Evolutionary conservation across 1,284 basidiomycete species (phyloP), one percentile per base, ranked within the genome.

Genomic region (Cutaneotrichosporon sp.): DNA sequence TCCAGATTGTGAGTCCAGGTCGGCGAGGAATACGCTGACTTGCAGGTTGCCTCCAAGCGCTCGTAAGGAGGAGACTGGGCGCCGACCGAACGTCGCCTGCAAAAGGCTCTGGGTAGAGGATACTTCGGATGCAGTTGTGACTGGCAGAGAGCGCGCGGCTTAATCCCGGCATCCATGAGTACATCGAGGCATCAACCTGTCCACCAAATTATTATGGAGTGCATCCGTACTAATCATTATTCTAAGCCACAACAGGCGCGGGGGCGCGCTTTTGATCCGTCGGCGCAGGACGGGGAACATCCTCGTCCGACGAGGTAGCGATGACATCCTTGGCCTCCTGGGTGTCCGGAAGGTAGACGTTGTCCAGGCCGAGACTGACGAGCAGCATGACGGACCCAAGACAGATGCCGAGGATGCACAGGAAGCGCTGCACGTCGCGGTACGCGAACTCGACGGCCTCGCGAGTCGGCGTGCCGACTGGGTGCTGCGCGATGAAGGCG

Each of bases 401-500:
- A 53, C 72, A 75, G 29, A 29, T 29, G 9, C 77, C 78, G 7
- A 69, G 65, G 52, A 75, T 76, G 46, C 68, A 67, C 16, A 78
- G 63, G 22, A 69, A 64, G 52, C 66, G 53, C 68, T 79, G 77
- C 0, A 71, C 71, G 46, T 74, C 63, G 27, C 69, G 59, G 58
- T 79, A 79, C 0, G 77, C 74, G 2, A 54, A 42, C 11, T 67
- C 63, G 29, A 76, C 67, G 1, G 75, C 78, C 22, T 65, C 64
- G 38, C 80, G 69, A 31, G 71, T 74, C 3, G 72, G 69, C 4
- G 75, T 76, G 8, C 77, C 78, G 5, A 71, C 63, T 1, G 76
- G 72, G 64, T 80, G 73, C 3, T 47, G 36, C 16, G 66, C 55
- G 24, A 72, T 70, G 58, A 71, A 74, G 9, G 62, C 69, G 29